Conservation (phyloP, 2,329 filamentous ascomycete genomes). For the Rhinocladiella mackenziei region DNA sequence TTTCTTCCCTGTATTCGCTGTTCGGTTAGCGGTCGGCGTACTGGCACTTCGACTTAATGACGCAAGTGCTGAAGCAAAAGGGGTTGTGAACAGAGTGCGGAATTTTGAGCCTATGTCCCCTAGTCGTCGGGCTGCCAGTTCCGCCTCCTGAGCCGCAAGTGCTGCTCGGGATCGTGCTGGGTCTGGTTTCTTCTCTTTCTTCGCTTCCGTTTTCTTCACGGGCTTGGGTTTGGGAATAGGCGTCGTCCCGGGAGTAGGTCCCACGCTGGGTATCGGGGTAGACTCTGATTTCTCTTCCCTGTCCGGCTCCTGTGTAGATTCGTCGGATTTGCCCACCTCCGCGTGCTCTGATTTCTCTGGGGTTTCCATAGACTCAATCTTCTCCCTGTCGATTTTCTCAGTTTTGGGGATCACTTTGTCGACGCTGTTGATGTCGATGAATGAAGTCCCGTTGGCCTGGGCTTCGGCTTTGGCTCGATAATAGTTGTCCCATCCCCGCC, state of each 20-base stretch:
- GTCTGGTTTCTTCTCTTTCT: slow-evolving; percentile 50
- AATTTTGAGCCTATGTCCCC: slow-evolving; percentile 38
- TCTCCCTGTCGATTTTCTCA: slow-evolving; percentile 17
- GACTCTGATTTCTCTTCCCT: slow-evolving; percentile 40
- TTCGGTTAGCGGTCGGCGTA: slow-evolving; percentile 26
- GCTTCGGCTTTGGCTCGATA: slow-evolving; percentile 49
- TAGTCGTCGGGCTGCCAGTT: slow-evolving; percentile 38
- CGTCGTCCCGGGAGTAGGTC: slow-evolving; percentile 10
- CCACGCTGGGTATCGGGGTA: background rate
- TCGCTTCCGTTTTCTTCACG: slow-evolving; percentile 55
- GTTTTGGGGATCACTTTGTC: slow-evolving; percentile 12
- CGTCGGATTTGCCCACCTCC: background rate
- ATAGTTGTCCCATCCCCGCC: slow-evolving; percentile 52
- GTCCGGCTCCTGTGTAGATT: background rate
- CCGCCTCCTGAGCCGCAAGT: slow-evolving; percentile 37
- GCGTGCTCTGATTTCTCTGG: slow-evolving; percentile 10
- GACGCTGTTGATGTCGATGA: slow-evolving; percentile 51
- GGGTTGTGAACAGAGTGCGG: slow-evolving; percentile 35
- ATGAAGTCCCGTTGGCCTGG: slow-evolving; percentile 49
- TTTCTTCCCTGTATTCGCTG: slow-evolving; percentile 28
- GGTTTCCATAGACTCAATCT: slow-evolving; percentile 12
- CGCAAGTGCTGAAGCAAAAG: slow-evolving; percentile 28
- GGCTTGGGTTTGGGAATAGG: slow-evolving; percentile 17
- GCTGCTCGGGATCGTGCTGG: slow-evolving; percentile 47
- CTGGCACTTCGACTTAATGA: slow-evolving; percentile 29